Percentiles rank a stretch among this genome's conserved stretches.
These are phyloP conservation scores for Helenozyma rhizophorensis DNA, from an alignment of 805 yeast genomes.

Conservation along the genomic window DNA sequence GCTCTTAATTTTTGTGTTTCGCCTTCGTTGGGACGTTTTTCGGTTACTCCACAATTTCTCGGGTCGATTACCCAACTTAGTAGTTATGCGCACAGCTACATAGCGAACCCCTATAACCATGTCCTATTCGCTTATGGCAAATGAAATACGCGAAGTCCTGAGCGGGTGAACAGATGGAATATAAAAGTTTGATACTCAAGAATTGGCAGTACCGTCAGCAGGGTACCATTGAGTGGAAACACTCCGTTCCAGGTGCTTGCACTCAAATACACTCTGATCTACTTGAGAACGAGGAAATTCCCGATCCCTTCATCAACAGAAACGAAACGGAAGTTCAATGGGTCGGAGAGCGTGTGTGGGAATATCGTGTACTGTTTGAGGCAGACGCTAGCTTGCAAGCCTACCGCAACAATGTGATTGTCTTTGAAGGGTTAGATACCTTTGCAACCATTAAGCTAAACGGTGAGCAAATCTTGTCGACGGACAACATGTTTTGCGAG, in stretches of 20 bases:
- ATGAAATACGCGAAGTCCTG: no score
- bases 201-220: no score
- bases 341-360: slow-evolving; percentile 51
- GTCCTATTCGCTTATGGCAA: no score
- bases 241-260: not conserved
- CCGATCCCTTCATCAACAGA: slow-evolving; percentile 42
- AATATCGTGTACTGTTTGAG: slow-evolving; percentile 28
- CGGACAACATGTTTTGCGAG: slow-evolving; percentile 42
- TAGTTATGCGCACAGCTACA: no score
- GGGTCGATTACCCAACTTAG: no score
- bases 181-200: no score
- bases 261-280: slow-evolving; percentile 40
- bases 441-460: slow-evolving; percentile 39
- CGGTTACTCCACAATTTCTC: no score
- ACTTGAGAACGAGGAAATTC: slow-evolving; percentile 31
- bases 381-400: not conserved
- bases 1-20: no score
- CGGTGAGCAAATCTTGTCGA: slow-evolving; percentile 25
- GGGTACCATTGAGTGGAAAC: not conserved
- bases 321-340: slow-evolving; percentile 46
- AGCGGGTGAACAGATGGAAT: no score
- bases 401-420: slow-evolving; percentile 22
- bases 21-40: no score
- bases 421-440: slow-evolving; percentile 44
- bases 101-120: no score